Evolutionary conservation across 306 rosid genomes (phyloP), one percentile per base, ranked within the genome.

Genomic region (Inga laurina): DNA sequence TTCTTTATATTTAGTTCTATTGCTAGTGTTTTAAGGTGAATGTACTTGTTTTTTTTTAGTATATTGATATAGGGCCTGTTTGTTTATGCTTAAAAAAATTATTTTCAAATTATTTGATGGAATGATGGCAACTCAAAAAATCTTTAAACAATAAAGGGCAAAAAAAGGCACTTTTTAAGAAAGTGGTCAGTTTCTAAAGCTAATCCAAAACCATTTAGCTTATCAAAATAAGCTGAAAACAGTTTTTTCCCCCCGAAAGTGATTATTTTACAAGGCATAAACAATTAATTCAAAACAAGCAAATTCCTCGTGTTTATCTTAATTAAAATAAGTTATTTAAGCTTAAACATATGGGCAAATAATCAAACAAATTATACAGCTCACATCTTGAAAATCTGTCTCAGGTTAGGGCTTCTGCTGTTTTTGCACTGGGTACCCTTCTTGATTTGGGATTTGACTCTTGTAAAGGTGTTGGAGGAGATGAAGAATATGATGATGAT

Each of bases 321-420:
- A 19, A 57, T 57, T 54, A 19, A 57, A 57, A n/a, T 57, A 14
- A 57, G 3, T 57, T 57, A 13, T 57, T 57, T 57, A n/a, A 57
- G 14, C 30, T n/a, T 57, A 10, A 57, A 57, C 65, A 57, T n/a
- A 21, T n/a, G 5, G 65, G 30, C 3, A 13, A 13, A 49, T 54
- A 54, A 54, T 54, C 22, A 7, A 16, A 54, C 16, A 19, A 57
- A n/a, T 57, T 57, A 57, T 22, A n/a, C 9, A 8, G 9, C 3
- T 57, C 54, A 64, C 69, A 9, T 76, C 66, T 64, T 75, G 66
- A 30, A 78, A 44, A 56, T 64, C 86, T 91, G 75, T 59, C 80
- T 78, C 95, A 97, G 99, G 99, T 97, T 77, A 94, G 99, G 90
- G 99, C 99, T 77, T 91, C 98, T 82, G 97, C 98, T 77, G 94